Evolutionary conservation across 352 stramenopile genomes (phyloP).

Genomic region (Phytophthora pini): DNA sequence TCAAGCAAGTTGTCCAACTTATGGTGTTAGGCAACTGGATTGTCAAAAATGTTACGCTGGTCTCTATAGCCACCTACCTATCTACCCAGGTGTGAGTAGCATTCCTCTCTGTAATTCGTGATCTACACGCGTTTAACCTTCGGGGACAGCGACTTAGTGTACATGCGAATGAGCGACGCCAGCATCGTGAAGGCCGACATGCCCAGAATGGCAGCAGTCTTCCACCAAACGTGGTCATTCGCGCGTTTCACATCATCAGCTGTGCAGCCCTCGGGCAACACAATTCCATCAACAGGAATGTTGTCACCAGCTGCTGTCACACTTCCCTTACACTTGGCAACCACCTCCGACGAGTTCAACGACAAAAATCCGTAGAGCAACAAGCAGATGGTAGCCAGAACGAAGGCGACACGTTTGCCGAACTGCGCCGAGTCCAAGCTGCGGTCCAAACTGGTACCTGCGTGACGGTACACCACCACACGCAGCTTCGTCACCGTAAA

Average conservation of each 20-base stretch:
- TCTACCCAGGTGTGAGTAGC: background rate
- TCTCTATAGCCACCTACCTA: background rate
- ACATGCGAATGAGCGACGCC: slow-evolving; percentile 70
- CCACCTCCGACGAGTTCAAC: slow-evolving; percentile 52
- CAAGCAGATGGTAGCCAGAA: slow-evolving; percentile 67
- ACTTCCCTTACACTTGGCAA: slow-evolving; percentile 43
- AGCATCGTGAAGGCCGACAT: slow-evolving; percentile 67
- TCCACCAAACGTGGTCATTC: slow-evolving; percentile 52
- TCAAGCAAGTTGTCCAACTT: too few species aligned
- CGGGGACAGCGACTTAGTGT: slow-evolving; percentile 60
- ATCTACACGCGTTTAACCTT: slow-evolving; percentile 71
- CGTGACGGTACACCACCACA: slow-evolving; percentile 77
- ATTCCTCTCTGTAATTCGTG: background rate
- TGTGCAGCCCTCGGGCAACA: slow-evolving; percentile 51
- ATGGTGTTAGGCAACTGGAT: too few species aligned
- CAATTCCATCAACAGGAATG: slow-evolving; percentile 20
- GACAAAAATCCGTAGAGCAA: slow-evolving; percentile 68
- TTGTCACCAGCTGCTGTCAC: slow-evolving; percentile 9
- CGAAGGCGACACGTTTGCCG: slow-evolving; percentile 60
- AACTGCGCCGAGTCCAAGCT: slow-evolving; percentile 67
- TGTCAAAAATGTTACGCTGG: background rate
- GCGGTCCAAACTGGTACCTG: slow-evolving; percentile 55
- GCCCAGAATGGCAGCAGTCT: slow-evolving; percentile 59
- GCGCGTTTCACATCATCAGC: slow-evolving; percentile 49
- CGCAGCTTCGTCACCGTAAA: slow-evolving; percentile 61